Evolutionary conservation across 2,329 filamentous ascomycete genomes (phyloP).

Genomic region (Bipolaris oryzae): DNA sequence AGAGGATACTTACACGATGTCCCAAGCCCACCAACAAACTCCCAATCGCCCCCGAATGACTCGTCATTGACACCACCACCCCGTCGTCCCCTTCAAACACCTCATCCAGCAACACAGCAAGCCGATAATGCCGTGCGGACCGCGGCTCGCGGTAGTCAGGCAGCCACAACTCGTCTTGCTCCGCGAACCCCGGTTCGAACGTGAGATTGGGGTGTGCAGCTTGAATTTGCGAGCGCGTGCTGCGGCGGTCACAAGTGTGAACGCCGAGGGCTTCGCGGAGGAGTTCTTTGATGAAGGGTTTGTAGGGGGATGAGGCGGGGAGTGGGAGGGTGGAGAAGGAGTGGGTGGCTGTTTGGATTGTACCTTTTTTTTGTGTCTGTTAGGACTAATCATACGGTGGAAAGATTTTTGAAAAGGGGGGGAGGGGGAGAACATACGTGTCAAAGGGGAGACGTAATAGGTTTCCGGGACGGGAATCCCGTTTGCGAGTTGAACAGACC

Average conservation of each 20-base stretch:
- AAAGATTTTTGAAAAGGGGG: too few relatives aligned
- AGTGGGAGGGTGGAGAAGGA: slow-evolving; percentile 63
- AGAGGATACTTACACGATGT: slow-evolving; percentile 52
- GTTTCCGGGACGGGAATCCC: slow-evolving; percentile 66
- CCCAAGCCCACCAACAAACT: slow-evolving; percentile 62
- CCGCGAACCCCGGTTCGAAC: slow-evolving; percentile 66
- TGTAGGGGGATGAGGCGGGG: slow-evolving; percentile 58
- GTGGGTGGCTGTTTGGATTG: slow-evolving; percentile 66
- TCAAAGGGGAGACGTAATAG: slow-evolving; percentile 70
- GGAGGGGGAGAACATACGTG: slow-evolving; percentile 51
- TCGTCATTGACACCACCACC: slow-evolving; percentile 60
- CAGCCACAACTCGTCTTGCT: slow-evolving; percentile 62
- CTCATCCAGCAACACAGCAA: slow-evolving; percentile 55
- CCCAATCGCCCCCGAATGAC: slow-evolving; percentile 64
- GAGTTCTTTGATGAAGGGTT: slow-evolving; percentile 66
- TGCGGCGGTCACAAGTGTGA: slow-evolving; percentile 71
- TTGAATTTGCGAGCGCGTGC: slow-evolving; percentile 37
- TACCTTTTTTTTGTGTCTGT: not conserved
- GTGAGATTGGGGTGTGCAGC: slow-evolving; percentile 58
- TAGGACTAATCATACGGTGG: too few relatives aligned
- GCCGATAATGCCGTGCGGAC: slow-evolving; percentile 30
- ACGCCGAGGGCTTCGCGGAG: slow-evolving; percentile 70
- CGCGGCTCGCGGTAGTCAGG: slow-evolving; percentile 44
- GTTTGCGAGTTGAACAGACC: slow-evolving; percentile 57
- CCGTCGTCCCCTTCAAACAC: slow-evolving; percentile 57